Evolutionary conservation across 2,329 filamentous ascomycete genomes (phyloP).

Genomic region (Sclerotinia trifoliorum): DNA sequence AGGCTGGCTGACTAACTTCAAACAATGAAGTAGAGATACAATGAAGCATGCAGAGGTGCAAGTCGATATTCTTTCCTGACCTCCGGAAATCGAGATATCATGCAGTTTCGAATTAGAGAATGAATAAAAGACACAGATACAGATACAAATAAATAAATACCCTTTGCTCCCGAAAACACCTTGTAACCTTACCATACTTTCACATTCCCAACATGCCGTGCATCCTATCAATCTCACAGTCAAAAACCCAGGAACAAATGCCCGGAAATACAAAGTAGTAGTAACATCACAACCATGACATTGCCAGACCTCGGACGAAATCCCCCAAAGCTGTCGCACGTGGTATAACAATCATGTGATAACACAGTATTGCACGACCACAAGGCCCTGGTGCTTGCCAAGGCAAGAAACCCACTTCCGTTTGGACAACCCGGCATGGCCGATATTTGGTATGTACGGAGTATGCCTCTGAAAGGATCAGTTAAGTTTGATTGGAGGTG

Average conservation of each 20-base stretch:
- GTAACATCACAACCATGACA: conserved; percentile 12
- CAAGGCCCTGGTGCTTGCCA: neutral
- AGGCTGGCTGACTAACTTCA: neutral
- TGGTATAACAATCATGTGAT: conserved; percentile 13
- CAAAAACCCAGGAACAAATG: conserved; percentile 1
- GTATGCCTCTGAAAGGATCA: neutral
- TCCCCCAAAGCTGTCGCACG: neutral
- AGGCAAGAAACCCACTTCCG: neutral
- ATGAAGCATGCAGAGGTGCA: neutral
- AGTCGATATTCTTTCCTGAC: neutral
- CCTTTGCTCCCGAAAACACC: neutral
- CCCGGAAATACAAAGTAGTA: conserved; percentile 4
- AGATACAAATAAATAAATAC: too few species aligned
- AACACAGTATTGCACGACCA: neutral
- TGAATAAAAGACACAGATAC: neutral
- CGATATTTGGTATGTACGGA: conserved; percentile 1
- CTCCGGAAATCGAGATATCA: neutral
- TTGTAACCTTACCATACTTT: neutral
- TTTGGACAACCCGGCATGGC: conserved; percentile 5
- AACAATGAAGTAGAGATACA: neutral
- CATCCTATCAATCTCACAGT: conserved; percentile 6
- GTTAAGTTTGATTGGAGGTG: conserved; percentile 9
- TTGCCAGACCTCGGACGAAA: conserved; percentile 9
- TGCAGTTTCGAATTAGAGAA: too few species aligned
- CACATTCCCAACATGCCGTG: neutral